These are phyloP conservation scores for Fusarium nanum DNA, from an alignment of 2,329 filamentous ascomycete species.

Conservation along the genomic window DNA sequence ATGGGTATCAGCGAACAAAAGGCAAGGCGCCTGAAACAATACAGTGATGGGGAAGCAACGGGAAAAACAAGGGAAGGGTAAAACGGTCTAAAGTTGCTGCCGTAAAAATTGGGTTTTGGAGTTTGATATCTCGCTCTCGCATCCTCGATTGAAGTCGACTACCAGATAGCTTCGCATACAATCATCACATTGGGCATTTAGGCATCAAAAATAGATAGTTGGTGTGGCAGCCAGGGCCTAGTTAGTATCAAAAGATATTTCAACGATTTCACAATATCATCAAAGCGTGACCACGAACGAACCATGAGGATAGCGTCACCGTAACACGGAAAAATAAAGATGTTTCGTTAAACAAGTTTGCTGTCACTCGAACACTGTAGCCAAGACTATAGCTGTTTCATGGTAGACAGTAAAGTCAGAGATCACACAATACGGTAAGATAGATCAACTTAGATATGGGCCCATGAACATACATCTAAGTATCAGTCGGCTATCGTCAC, in stretches of 20 bases:
- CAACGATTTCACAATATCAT: neutral
- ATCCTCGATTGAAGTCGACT: neutral
- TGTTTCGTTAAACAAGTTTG: neutral
- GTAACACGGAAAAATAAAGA: neutral
- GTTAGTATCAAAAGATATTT: neutral
- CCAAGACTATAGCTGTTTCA: slow-evolving; percentile 28
- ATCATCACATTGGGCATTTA: neutral
- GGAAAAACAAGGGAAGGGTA: neutral
- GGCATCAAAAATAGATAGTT: neutral
- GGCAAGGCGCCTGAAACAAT: slow-evolving; percentile 1
- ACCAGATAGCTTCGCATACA: neutral
- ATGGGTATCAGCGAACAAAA: slow-evolving; percentile 6
- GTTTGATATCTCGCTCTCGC: neutral
- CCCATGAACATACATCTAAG: slow-evolving; percentile 12
- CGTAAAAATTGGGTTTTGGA: slow-evolving; percentile 10
- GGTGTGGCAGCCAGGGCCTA: neutral
- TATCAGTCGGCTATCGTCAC: neutral
- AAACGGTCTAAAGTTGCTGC: slow-evolving; percentile 1
- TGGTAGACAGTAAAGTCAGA: neutral
- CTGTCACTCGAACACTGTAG: slow-evolving; percentile 5
- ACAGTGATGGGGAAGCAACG: neutral
- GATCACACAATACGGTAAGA: neutral
- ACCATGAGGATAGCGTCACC: neutral
- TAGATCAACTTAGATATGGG: neutral
- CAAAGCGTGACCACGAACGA: neutral